A percentile compares a stretch with the other conserved stretches of the same genome.
phyloP scores from a whole-genome alignment of 208 protist species.

The Ichthyophonus hoferi region DNA sequence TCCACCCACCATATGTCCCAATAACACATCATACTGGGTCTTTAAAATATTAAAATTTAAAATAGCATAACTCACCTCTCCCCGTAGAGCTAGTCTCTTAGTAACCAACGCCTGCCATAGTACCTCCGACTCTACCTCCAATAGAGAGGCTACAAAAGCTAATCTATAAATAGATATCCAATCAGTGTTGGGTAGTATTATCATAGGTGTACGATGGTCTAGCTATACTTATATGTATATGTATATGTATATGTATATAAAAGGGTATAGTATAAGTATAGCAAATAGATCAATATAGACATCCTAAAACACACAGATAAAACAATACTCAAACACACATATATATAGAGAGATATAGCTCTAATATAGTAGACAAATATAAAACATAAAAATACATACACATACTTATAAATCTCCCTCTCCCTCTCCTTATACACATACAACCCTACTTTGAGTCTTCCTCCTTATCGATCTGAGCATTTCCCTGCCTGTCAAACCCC shows the following conservation, averaged over 20 bases:
- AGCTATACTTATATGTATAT: neutral
- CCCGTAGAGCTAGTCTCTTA: neutral
- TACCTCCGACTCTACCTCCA: neutral
- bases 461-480: neutral
- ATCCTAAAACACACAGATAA: neutral
- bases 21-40: too few species aligned
- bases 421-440: neutral
- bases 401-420: too few species aligned
- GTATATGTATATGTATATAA: too few species aligned
- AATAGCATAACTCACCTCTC: neutral
- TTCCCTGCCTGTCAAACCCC: neutral
- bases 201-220: too few species aligned
- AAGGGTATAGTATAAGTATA: neutral
- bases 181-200: too few species aligned
- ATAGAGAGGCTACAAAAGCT: neutral
- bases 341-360: too few species aligned
- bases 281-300: neutral
- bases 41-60: too few species aligned
- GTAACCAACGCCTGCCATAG: neutral
- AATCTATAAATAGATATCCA: too few species aligned
- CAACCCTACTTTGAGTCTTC: neutral
- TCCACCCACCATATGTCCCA: too few species aligned
- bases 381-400: too few species aligned
- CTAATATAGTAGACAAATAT: too few species aligned
- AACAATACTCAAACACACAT: too few species aligned